Percentiles rank a stretch among this genome's conserved stretches.
Evolutionary conservation across 108 stramenopile species (phyloP).

Genomic region (Craspedostauros australis): DNA sequence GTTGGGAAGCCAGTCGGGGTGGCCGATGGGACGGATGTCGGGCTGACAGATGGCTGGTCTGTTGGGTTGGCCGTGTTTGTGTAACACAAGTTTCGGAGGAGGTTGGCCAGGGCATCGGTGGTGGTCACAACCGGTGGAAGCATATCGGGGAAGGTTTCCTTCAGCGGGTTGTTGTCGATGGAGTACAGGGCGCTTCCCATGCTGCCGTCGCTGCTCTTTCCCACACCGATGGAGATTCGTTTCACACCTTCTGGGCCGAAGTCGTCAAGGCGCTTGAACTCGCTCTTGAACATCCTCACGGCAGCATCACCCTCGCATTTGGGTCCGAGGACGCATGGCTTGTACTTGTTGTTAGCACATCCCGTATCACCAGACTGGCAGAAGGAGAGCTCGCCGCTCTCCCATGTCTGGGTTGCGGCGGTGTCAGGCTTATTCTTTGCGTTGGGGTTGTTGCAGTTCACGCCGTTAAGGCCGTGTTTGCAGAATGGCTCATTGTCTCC

Average conservation of each 20-base stretch:
- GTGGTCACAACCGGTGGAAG: slow-evolving; percentile 3
- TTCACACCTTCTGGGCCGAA: slow-evolving; percentile 11
- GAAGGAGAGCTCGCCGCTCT: not conserved
- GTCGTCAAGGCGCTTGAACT: slow-evolving; percentile 7
- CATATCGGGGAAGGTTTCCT: not conserved
- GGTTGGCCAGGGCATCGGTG: not conserved
- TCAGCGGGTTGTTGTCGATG: slow-evolving; percentile 14
- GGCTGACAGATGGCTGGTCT: not conserved
- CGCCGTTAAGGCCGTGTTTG: no score
- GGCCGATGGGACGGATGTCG: not conserved
- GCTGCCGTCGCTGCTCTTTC: slow-evolving; percentile 7
- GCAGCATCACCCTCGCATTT: not conserved
- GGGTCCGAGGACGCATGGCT: slow-evolving; percentile 10
- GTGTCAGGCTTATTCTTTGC: no score
- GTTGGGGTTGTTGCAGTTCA: no score
- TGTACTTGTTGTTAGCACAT: not conserved
- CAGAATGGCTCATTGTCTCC: slow-evolving; percentile 21
- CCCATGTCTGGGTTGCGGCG: not conserved
- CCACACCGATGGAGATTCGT: slow-evolving; percentile 28
- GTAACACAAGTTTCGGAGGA: slow-evolving; percentile 5
- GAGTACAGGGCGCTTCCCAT: slow-evolving; percentile 8
- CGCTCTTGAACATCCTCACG: slow-evolving; percentile 9
- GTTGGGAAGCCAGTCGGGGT: not conserved
- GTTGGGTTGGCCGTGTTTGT: slow-evolving; percentile 2
- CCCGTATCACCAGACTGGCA: not conserved